phyloP scores from a whole-genome alignment of 495 filamentous ascomycete species.

The Xylaria longipes region DNA sequence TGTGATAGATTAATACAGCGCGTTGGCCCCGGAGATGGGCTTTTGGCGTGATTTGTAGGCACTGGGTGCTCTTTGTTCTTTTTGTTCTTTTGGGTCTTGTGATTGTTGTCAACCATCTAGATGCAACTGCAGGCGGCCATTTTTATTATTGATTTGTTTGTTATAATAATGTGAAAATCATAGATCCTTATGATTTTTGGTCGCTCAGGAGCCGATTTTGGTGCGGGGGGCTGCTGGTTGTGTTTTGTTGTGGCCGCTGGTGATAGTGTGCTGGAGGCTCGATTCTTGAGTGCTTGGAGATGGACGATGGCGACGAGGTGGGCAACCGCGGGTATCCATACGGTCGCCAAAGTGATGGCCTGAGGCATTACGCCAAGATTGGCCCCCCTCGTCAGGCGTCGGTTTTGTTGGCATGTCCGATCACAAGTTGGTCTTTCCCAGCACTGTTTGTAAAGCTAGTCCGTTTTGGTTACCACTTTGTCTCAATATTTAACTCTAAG shows the following conservation, averaged over 20 bases:
- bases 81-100: constrained; percentile 19
- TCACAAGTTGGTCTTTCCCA: constrained; percentile 1
- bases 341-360: constrained; percentile 1
- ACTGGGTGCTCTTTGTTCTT: constrained; percentile 11
- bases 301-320: constrained; percentile 19
- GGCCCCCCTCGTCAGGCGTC: constrained; percentile 18
- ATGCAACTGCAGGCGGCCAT: constrained; percentile 16
- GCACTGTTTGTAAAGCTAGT: neutral
- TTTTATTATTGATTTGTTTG: neutral
- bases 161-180: constrained; percentile 2
- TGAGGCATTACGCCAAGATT: constrained; percentile 21
- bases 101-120: constrained; percentile 22
- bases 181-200: neutral
- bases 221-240: constrained; percentile 3
- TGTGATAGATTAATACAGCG: constrained; percentile 8
- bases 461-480: neutral
- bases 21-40: constrained; percentile 1
- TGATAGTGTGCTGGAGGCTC: constrained; percentile 6
- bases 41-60: constrained; percentile 5
- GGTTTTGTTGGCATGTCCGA: neutral
- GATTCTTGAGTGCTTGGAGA: constrained; percentile 6
- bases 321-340: constrained; percentile 25
- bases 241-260: constrained; percentile 8
- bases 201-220: neutral
- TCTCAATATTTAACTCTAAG: neutral